phyloP scores from a whole-genome alignment of 2,329 filamentous ascomycete species.

The Lecanicillium sp. region DNA sequence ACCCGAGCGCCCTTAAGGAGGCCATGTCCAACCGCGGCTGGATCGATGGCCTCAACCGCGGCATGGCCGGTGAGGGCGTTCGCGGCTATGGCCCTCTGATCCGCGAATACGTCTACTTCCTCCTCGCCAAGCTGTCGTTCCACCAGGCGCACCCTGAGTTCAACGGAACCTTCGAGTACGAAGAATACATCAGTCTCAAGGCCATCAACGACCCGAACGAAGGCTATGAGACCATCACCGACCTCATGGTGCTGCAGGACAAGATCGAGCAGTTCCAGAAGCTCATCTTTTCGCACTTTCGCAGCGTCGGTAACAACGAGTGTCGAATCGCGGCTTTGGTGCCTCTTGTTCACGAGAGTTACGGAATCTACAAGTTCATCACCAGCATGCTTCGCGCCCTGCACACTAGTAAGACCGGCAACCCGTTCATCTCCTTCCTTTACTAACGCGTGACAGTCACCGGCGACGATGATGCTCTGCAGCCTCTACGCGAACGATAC shows the following conservation, averaged over 20 bases:
- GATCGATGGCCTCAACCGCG: slow-evolving; percentile 87
- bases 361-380: slow-evolving; percentile 99
- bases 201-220: slow-evolving; percentile 98
- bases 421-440: no score
- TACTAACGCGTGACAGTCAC: slow-evolving; percentile 12
- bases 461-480: slow-evolving; percentile 86
- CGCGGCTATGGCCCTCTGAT: slow-evolving; percentile 90
- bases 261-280: slow-evolving; percentile 99
- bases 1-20: slow-evolving; percentile 80
- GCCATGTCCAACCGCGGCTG: slow-evolving; percentile 83
- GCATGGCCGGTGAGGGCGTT: slow-evolving; percentile 74
- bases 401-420: slow-evolving; percentile 82
- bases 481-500: slow-evolving; percentile 81
- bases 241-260: slow-evolving; percentile 94
- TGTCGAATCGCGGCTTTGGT: slow-evolving; percentile 92
- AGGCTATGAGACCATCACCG: slow-evolving; percentile 92
- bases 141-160: slow-evolving; percentile 96
- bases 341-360: slow-evolving; percentile 92
- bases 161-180: slow-evolving; percentile 97
- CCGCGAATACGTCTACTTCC: slow-evolving; percentile 92
- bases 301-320: slow-evolving; percentile 86
- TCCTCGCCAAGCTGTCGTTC: slow-evolving; percentile 92
- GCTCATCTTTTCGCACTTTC: slow-evolving; percentile 95
- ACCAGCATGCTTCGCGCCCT: slow-evolving; percentile 98
- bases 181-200: slow-evolving; percentile 97